These are phyloP conservation scores for Sonneratia alba DNA, from an alignment of 345 rosid species.

Conservation along the genomic window DNA sequence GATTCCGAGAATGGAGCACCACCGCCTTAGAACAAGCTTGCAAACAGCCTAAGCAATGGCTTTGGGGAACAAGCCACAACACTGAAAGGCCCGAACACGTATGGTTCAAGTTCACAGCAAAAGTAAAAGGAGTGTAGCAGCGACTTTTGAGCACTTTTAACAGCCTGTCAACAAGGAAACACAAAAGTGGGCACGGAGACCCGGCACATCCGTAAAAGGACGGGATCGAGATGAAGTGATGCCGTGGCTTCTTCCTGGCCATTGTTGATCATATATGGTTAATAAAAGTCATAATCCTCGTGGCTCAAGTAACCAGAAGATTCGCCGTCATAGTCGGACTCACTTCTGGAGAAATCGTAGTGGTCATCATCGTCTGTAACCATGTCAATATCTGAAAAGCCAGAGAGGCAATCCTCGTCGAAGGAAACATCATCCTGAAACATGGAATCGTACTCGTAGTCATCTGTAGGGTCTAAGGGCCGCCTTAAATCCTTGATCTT, in stretches of 20 bases:
- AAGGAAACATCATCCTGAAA: slow-evolving; percentile 11
- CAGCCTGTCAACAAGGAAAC: too few species aligned
- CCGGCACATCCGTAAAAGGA: too few species aligned
- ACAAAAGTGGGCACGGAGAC: too few species aligned
- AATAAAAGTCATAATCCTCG: neutral
- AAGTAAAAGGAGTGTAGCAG: too few species aligned
- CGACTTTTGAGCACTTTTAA: too few species aligned
- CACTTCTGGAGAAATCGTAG: slow-evolving; percentile 24
- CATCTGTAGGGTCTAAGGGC: slow-evolving; percentile 43
- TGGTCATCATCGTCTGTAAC: slow-evolving; percentile 27
- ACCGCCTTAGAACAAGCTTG: too few species aligned
- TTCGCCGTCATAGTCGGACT: neutral
- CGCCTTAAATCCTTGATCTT: slow-evolving; percentile 30
- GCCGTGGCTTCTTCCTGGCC: neutral
- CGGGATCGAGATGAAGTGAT: too few species aligned
- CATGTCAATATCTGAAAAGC: slow-evolving; percentile 33
- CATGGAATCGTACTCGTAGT: slow-evolving; percentile 26
- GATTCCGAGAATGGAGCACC: too few species aligned
- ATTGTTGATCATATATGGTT: neutral
- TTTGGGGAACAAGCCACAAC: too few species aligned
- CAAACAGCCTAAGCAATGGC: too few species aligned
- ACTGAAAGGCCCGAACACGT: too few species aligned
- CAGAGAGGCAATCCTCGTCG: slow-evolving; percentile 24
- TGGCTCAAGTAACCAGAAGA: neutral
- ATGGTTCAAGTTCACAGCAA: too few species aligned